A percentile compares a stretch with the other conserved stretches of the same genome.
phyloP scores from a whole-genome alignment of 371 early-diverging fungal genomes.

The Globomyces sp. region DNA sequence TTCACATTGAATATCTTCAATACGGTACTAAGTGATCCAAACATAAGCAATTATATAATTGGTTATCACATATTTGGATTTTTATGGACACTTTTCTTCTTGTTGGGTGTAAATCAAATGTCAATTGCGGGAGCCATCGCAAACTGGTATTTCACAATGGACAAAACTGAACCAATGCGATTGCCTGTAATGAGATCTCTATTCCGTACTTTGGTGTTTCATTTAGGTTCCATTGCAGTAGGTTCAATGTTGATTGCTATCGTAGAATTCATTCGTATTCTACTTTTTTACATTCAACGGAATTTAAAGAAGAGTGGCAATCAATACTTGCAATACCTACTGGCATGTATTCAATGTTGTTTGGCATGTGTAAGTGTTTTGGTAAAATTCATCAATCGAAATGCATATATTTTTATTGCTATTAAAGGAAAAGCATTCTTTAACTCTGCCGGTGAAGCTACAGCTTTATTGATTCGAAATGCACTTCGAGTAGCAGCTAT shows the following conservation, averaged over 20 bases:
- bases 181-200: constrained; percentile 37
- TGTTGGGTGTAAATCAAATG: constrained; percentile 44
- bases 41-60: constrained; percentile 20
- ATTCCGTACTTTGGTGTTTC: constrained; percentile 43
- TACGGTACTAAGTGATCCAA: not conserved
- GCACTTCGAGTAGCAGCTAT: constrained; percentile 26
- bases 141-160: constrained; percentile 52
- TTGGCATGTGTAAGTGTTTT: constrained; percentile 38
- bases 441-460: constrained; percentile 39
- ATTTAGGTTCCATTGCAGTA: constrained; percentile 54
- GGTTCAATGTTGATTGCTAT: constrained; percentile 53
- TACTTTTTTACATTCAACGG: constrained; percentile 32
- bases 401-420: constrained; percentile 58
- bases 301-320: constrained; percentile 27
- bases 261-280: constrained; percentile 41
- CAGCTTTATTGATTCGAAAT: constrained; percentile 36
- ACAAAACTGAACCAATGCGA: constrained; percentile 35
- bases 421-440: constrained; percentile 52
- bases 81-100: constrained; percentile 46
- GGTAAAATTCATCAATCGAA: constrained; percentile 54
- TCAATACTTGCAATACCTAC: constrained; percentile 28
- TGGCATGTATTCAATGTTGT: constrained; percentile 52
- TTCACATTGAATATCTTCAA: too few species aligned
- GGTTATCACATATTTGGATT: constrained; percentile 48
- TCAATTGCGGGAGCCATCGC: constrained; percentile 53